Base-by-base conservation (phyloP, 148 eudicot species). In the Camellia lanceoleosa region DNA sequence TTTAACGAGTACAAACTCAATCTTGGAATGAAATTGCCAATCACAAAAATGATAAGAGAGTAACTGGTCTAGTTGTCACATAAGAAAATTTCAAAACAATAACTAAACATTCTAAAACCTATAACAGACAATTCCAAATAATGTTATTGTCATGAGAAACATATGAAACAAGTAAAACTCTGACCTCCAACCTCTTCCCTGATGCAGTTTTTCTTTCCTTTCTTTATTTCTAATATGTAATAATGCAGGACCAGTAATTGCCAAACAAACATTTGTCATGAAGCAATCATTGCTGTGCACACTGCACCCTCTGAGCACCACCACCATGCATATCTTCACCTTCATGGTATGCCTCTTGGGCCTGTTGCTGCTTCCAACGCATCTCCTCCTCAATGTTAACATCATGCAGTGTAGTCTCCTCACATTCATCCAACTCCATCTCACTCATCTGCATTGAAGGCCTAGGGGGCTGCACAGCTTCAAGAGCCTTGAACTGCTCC, bases 371-470 rank as follows among this genome's bases (percentile, higher is more conserved):
- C 83, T 84, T 88, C 83, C 89, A 70, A 5, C 86, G 76, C 91
- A 86, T 86, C 83, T 86, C 87, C 49, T 88, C 91, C 72, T 86
- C 89, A 1, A 84, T 88, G 83, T 88, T 84, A 64, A 88, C 91
- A 79, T 86, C 91, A 56, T 84, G 91, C 63, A 88, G 71, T 0
- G 89, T 88, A 0, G 91, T 88, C 86, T 88, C 91, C 80, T 88
- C 89, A 62, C 91, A 88, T 63, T 88, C 91, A 3, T 88, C 89
- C 74, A 88, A 51, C 80, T 88, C 91, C 87, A 84, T 84, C 4
- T 84, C 86, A 4, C 86, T 78, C 16, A 84, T 68, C 79, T 88
- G 84, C 30, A 46, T 74, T 5, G 80, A 44, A 18, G 90, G 68
- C 69, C 68, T 86, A 0, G 89, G 83, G 41, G 91, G 91, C 63